Evolutionary conservation across 345 rosid genomes (phyloP).

Genomic region (Eucalyptus dawsonii): DNA sequence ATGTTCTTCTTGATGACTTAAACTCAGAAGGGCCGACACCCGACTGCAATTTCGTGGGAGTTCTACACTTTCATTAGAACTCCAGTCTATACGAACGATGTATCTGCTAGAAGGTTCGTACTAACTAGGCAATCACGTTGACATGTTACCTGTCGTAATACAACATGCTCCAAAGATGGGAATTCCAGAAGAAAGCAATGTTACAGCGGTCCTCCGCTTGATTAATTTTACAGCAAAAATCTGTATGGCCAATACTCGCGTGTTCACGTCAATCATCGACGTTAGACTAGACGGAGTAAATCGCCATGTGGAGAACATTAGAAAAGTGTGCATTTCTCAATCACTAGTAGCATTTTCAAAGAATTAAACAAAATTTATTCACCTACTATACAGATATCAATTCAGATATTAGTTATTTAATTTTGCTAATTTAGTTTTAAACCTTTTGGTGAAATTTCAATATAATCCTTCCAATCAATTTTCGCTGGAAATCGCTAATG

Average conservation of each 20-base stretch:
- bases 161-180: background rate
- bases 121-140: background rate
- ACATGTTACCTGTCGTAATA: background rate
- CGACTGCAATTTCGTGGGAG: background rate
- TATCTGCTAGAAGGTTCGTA: background rate
- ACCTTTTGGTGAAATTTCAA: rapidly evolving
- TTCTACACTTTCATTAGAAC: background rate
- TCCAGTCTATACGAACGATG: background rate
- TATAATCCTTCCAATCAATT: rapidly evolving
- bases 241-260: background rate
- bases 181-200: background rate
- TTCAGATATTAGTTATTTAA: no score
- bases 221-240: background rate
- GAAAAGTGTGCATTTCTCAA: background rate
- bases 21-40: background rate
- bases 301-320: background rate
- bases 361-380: background rate
- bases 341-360: background rate
- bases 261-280: background rate
- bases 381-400: rapidly evolving
- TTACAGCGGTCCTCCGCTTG: background rate
- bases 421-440: background rate
- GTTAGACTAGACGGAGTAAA: no score
- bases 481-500: rapidly evolving
- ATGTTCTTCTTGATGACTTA: background rate